Evolutionary conservation across 78 protist species (phyloP).

Genomic region (Speleostelium caveatum): DNA sequence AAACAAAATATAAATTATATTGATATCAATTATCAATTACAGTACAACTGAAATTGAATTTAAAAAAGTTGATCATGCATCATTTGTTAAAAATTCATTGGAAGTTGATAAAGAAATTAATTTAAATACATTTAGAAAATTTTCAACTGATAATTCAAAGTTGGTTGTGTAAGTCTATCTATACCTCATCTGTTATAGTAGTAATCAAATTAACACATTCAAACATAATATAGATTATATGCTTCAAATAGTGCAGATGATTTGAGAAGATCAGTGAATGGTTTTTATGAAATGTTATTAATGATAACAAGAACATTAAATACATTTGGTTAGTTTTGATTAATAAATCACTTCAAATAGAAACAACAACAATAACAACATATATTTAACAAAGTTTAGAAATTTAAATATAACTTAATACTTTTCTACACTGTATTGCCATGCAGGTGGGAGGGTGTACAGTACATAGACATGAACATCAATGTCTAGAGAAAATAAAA

Average conservation of each 20-base stretch:
- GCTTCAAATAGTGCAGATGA: conserved; percentile 74
- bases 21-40: neutral
- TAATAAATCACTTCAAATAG: neutral
- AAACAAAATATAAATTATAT: too few species aligned
- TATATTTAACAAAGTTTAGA: too few species aligned
- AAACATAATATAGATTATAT: conserved; percentile 13
- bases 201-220: neutral
- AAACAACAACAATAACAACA: too few species aligned
- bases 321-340: conserved; percentile 8
- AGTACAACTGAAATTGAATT: conserved; percentile 38
- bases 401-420: too few species aligned
- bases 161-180: conserved; percentile 19
- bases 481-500: too few species aligned
- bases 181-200: neutral
- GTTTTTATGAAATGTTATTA: conserved; percentile 61
- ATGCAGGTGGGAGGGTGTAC: too few species aligned
- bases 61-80: conserved; percentile 31
- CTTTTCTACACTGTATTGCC: too few species aligned
- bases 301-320: conserved; percentile 67
- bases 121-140: conserved; percentile 64
- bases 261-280: conserved; percentile 59
- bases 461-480: too few species aligned
- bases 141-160: conserved; percentile 12
- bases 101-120: conserved; percentile 70
- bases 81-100: conserved; percentile 37